Conservation (phyloP, 192 early-diverging fungal species). For the Linnemannia elongata region DNA sequence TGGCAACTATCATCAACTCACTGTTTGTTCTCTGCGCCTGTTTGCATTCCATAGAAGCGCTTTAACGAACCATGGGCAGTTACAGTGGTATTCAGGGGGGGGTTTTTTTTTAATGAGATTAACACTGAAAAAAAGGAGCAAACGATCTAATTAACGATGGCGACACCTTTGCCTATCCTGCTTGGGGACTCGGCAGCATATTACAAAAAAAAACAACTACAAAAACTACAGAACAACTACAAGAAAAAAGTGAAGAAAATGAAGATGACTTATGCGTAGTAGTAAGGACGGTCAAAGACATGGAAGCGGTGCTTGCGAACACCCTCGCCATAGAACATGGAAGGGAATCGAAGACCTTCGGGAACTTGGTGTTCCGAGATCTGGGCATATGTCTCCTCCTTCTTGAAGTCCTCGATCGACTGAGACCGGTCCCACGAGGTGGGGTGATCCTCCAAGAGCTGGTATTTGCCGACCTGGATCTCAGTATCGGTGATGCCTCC, state of each 20-base stretch:
- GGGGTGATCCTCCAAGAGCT: slow-evolving; percentile 63
- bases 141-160: background rate
- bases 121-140: background rate
- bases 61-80: background rate
- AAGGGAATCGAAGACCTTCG: slow-evolving; percentile 72
- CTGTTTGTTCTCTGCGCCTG: no score
- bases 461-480: slow-evolving; percentile 85
- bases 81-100: background rate
- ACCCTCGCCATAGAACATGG: slow-evolving; percentile 75
- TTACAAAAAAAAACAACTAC: slow-evolving; percentile 4
- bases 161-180: slow-evolving; percentile 8
- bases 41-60: background rate
- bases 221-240: slow-evolving; percentile 3
- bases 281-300: slow-evolving; percentile 83
- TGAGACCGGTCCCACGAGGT: slow-evolving; percentile 39
- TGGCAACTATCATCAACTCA: no score
- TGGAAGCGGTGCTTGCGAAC: slow-evolving; percentile 83
- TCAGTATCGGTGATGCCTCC: slow-evolving; percentile 89
- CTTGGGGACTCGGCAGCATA: slow-evolving; percentile 6
- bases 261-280: slow-evolving; percentile 63
- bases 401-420: slow-evolving; percentile 49
- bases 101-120: background rate
- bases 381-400: slow-evolving; percentile 71
- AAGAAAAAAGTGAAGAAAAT: background rate
- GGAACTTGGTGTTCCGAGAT: slow-evolving; percentile 69